Evolutionary conservation across 805 yeast species (phyloP).

Genomic region (Suhomyces sp.): DNA sequence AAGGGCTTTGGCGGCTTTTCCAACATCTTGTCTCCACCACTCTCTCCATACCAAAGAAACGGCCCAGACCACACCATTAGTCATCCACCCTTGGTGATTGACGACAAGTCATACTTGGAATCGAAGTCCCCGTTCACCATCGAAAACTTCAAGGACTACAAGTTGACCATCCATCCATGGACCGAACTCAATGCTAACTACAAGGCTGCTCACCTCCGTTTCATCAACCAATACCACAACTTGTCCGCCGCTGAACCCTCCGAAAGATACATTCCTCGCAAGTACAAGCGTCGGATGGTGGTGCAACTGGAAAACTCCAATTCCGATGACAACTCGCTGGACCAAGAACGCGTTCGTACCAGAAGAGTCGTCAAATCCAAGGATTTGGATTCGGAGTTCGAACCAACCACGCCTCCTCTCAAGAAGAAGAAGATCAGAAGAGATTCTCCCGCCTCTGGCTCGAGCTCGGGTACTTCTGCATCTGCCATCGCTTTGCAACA

Average conservation of each 20-base stretch:
- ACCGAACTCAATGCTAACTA: constrained; percentile 42
- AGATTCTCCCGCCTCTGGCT: constrained; percentile 25
- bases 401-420: constrained; percentile 30
- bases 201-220: constrained; percentile 50
- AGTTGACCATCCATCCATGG: constrained; percentile 55
- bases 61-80: constrained; percentile 6
- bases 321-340: constrained; percentile 28
- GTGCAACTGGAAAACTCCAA: constrained; percentile 7
- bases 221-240: constrained; percentile 51
- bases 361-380: constrained; percentile 52
- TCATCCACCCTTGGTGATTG: constrained; percentile 8
- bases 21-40: constrained; percentile 28
- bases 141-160: constrained; percentile 45
- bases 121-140: constrained; percentile 39
- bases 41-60: constrained; percentile 20
- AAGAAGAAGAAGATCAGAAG: constrained; percentile 43
- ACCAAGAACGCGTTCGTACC: constrained; percentile 54
- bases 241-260: constrained; percentile 13
- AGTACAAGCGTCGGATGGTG: constrained; percentile 12
- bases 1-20: constrained; percentile 8
- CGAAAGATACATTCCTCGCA: constrained; percentile 10
- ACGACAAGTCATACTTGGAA: constrained; percentile 9
- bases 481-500: constrained; percentile 43
- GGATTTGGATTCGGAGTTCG: constrained; percentile 18
- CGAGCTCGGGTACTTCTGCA: constrained; percentile 13